Evolutionary conservation across 129 eudicot genomes (phyloP), one percentile per base, ranked within the genome.

Genomic region (Saussurea involucrata): DNA sequence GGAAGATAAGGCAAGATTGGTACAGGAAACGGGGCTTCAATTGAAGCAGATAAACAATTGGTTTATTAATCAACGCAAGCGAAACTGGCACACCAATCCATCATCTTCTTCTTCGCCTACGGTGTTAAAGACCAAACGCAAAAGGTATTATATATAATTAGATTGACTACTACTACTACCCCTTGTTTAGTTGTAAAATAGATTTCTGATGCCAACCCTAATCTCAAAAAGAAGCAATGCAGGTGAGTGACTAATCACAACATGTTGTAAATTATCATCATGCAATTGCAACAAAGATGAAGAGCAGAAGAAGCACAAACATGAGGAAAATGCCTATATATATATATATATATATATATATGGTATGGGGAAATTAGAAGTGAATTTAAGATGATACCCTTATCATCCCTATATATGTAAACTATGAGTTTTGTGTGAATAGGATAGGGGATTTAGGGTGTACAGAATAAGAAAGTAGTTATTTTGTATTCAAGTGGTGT

Each of bases 31-130:
- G 3, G 97, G 97, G 29, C 73, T 92, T 81, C 92, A 92, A 72
- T 72, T 85, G 63, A 92, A 92, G 85, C 97, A 92, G 80, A 92
- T 92, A 78, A 92, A 92, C 74, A 92, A 92, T 33, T 92, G 97
- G 97, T 92, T 92, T 83, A 92, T 92, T 73, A 92, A 92, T 55
- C 97, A 92, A 69, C 76, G 97, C 66, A 92, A 92, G 71, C 86
- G 97, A 72, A 88, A 92, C 21, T 92, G 97, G 97, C 92, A 89
- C 74, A 89, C 84, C 74, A 87, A 92, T 69, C 92, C 92, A 12
- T 87, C 97, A 11, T 79, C 92, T 64, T 76, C 97, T 13, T 79
- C 92, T 64, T 77, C 61, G 1, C 84, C 97, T 8, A 83, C 95
- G 13, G 79, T 80, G 66, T 33, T 78, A 80, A 92, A 88, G 82